Conservation (phyloP, 768 basidiomycete genomes). For the Mycena galopus region DNA sequence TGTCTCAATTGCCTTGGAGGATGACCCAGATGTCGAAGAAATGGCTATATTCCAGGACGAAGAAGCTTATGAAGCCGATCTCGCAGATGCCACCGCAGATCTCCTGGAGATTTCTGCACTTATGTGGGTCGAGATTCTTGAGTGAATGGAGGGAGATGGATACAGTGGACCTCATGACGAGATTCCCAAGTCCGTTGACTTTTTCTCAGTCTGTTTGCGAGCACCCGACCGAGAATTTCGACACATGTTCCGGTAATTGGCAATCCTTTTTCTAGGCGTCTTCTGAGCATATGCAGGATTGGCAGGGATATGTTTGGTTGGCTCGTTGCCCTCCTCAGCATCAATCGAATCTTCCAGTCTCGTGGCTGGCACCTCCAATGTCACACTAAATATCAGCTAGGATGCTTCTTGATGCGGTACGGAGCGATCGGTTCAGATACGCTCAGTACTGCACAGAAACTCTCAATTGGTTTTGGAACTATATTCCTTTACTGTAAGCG, state of each 20-base stretch:
- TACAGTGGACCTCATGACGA: slow-evolving; percentile 29
- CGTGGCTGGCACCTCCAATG: neutral
- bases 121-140: neutral
- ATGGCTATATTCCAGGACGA: neutral
- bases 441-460: neutral
- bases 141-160: neutral
- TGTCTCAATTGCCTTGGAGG: neutral
- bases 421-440: neutral
- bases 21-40: neutral
- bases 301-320: neutral
- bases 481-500: neutral
- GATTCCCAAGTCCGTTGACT: slow-evolving; percentile 29
- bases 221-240: slow-evolving; percentile 27
- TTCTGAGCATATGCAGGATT: neutral
- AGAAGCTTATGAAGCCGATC: neutral
- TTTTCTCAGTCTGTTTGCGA: slow-evolving; percentile 28
- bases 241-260: neutral
- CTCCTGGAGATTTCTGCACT: neutral
- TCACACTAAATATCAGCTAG: neutral
- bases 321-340: neutral
- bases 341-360: neutral
- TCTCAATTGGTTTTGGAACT: neutral
- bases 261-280: neutral
- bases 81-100: neutral
- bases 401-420: slow-evolving; percentile 22